Evolutionary conservation across 2,329 filamentous ascomycete species (phyloP).

Genomic region (Colletotrichum phormii): DNA sequence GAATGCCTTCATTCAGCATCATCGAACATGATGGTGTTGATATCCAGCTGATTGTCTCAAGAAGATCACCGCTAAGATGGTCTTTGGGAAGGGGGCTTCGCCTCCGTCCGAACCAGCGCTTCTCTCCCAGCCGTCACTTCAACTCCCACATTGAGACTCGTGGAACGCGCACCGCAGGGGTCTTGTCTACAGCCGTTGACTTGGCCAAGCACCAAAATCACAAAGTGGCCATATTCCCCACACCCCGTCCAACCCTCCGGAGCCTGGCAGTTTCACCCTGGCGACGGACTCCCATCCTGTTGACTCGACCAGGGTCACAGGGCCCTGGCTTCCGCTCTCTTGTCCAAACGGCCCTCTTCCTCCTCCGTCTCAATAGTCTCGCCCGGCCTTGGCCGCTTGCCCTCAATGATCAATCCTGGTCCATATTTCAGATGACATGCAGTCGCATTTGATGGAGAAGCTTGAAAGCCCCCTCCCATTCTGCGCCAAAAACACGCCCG

Average conservation of each 20-base stretch:
- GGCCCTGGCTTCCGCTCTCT: constrained; percentile 5
- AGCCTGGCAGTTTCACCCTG: constrained; percentile 34
- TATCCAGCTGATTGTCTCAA: not conserved
- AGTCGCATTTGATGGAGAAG: constrained; percentile 28
- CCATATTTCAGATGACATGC: constrained; percentile 25
- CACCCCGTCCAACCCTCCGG: constrained; percentile 21
- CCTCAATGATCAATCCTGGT: not conserved
- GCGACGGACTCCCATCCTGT: constrained; percentile 31
- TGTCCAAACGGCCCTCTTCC: constrained; percentile 5
- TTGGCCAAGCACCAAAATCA: constrained; percentile 24
- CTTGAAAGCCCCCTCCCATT: constrained; percentile 10
- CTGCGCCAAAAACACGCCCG: constrained; percentile 16
- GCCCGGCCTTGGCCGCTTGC: not conserved
- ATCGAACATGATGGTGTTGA: not conserved
- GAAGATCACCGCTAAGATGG: constrained; percentile 1
- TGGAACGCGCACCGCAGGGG: constrained; percentile 16
- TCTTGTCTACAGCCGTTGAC: not conserved
- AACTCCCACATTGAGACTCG: constrained; percentile 18
- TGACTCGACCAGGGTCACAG: constrained; percentile 18
- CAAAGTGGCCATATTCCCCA: constrained; percentile 34
- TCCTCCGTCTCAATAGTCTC: constrained; percentile 20
- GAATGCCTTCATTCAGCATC: not conserved
- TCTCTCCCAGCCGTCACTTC: not conserved
- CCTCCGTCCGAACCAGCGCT: constrained; percentile 27
- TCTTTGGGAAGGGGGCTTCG: constrained; percentile 10